Evolutionary conservation across 2,329 filamentous ascomycete species (phyloP).

Genomic region (Phialemonium atrogriseum): DNA sequence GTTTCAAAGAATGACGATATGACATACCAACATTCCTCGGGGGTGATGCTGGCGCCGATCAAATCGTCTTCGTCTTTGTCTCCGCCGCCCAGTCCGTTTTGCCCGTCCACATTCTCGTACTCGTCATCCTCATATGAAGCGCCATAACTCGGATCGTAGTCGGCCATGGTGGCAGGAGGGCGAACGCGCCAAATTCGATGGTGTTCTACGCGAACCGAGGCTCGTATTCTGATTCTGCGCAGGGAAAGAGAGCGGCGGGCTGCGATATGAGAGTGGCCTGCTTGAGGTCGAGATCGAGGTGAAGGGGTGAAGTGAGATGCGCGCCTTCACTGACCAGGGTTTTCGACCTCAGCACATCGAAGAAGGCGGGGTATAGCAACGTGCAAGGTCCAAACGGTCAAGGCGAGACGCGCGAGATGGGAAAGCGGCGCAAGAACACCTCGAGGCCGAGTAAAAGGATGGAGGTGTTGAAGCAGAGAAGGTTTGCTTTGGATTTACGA

Average conservation of each 20-base stretch:
- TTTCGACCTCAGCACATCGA: not conserved
- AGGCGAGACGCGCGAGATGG: no score
- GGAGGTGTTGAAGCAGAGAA: no score
- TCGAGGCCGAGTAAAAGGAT: no score
- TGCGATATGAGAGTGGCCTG: not conserved
- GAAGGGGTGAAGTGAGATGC: slow-evolving; percentile 1
- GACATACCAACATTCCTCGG: slow-evolving; percentile 97
- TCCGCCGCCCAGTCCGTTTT: slow-evolving; percentile 61
- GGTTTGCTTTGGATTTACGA: no score
- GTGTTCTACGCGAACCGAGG: no score
- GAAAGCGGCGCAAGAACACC: no score
- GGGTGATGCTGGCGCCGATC: slow-evolving; percentile 56
- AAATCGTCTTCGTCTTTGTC: slow-evolving; percentile 59
- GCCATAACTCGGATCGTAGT: slow-evolving; percentile 12
- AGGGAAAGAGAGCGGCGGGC: not conserved
- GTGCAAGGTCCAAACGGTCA: no score
- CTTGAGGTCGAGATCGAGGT: no score
- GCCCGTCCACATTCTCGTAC: slow-evolving; percentile 32
- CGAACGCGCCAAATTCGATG: not conserved
- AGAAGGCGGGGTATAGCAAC: no score
- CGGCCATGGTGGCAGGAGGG: slow-evolving; percentile 2
- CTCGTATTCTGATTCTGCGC: no score
- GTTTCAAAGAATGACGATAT: slow-evolving; percentile 95
- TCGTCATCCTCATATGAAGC: slow-evolving; percentile 38
- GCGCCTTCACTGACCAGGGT: not conserved